These are phyloP conservation scores for Pachyrhizus erosus DNA, from an alignment of 306 rosid species.

Conservation along the genomic window DNA sequence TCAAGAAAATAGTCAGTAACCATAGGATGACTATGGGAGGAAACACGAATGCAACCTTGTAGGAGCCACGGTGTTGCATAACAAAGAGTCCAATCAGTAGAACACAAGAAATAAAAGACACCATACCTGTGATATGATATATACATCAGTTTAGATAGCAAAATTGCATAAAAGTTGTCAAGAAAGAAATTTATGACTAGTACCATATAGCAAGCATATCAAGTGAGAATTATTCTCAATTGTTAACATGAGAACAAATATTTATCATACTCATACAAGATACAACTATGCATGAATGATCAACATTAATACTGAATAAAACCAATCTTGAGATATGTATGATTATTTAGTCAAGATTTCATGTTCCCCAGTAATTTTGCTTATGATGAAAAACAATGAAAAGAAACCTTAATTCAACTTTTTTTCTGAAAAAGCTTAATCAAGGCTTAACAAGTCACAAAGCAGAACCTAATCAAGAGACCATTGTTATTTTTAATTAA, in stretches of 20 bases:
- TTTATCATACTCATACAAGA: background rate
- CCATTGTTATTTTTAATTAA: slow-evolving; percentile 8
- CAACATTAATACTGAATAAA: background rate
- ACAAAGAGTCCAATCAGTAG: slow-evolving; percentile 70
- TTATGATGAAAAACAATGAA: slow-evolving; percentile 14
- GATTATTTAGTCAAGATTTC: background rate
- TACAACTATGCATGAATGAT: background rate
- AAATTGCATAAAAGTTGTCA: slow-evolving; percentile 29
- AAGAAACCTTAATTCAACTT: slow-evolving; percentile 28
- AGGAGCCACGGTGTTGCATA: slow-evolving; percentile 87
- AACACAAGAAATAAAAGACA: slow-evolving; percentile 68
- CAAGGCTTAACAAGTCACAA: slow-evolving; percentile 17
- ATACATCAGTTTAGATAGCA: slow-evolving; percentile 38
- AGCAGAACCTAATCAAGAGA: slow-evolving; percentile 33
- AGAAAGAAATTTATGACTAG: slow-evolving; percentile 1
- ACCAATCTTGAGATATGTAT: background rate
- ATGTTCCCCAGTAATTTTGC: background rate
- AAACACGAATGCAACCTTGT: slow-evolving; percentile 75
- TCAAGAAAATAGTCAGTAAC: slow-evolving; percentile 63
- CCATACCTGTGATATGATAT: slow-evolving; percentile 53
- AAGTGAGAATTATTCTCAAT: background rate
- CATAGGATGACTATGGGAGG: slow-evolving; percentile 77
- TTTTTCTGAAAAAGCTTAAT: slow-evolving; percentile 24
- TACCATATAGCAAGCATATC: background rate
- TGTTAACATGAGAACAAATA: background rate